phyloP scores from a whole-genome alignment of 805 yeast species.

The Cyberlindnera suaveolens region DNA sequence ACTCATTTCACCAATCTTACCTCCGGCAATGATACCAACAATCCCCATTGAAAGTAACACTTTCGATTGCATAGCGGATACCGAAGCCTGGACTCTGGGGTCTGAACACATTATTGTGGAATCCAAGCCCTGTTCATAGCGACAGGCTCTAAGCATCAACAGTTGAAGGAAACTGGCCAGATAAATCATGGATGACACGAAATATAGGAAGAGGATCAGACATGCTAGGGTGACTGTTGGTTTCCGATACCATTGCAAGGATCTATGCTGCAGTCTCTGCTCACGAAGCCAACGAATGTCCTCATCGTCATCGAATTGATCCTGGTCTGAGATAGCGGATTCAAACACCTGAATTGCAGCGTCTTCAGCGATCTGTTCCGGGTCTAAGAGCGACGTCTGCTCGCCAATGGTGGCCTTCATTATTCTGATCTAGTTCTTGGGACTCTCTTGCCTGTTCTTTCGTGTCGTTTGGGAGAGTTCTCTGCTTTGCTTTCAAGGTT shows the following conservation, averaged over 20 bases:
- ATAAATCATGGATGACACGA: constrained; percentile 35
- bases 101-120: constrained; percentile 28
- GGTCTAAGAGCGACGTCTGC: background rate
- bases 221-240: constrained; percentile 53
- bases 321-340: constrained; percentile 31
- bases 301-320: constrained; percentile 28
- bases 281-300: constrained; percentile 46
- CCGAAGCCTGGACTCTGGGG: constrained; percentile 33
- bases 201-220: constrained; percentile 32
- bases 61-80: constrained; percentile 46
- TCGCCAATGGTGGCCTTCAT: background rate
- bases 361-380: constrained; percentile 1
- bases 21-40: constrained; percentile 45
- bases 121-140: constrained; percentile 25
- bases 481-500: no score
- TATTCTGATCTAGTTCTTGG: background rate
- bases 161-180: constrained; percentile 33
- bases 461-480: constrained; percentile 22
- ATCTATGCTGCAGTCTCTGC: constrained; percentile 36
- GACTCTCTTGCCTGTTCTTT: constrained; percentile 33
- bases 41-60: constrained; percentile 35
- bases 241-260: constrained; percentile 45
- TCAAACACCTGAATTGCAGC: constrained; percentile 30
- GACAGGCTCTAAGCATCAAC: constrained; percentile 23
- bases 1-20: constrained; percentile 56